phyloP scores from a whole-genome alignment of 768 basidiomycete species.

The Suillus brevipes region DNA sequence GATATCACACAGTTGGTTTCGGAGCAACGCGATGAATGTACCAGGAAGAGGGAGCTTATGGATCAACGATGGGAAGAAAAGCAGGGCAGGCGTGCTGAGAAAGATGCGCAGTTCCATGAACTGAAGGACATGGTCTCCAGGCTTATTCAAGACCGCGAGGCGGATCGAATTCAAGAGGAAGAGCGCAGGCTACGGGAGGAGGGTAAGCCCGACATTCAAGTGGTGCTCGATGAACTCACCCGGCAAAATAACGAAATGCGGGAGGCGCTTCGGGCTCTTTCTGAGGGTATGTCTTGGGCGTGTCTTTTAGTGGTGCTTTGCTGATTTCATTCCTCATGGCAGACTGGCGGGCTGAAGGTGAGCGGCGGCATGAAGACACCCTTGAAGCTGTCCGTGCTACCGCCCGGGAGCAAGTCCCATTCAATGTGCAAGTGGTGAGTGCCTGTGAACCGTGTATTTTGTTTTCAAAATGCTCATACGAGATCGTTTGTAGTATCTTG shows the following conservation, averaged over 20 bases:
- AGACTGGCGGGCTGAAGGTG: conserved; percentile 72
- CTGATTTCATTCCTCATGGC: conserved; percentile 6
- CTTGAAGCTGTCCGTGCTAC: conserved; percentile 68
- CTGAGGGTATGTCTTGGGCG: conserved; percentile 47
- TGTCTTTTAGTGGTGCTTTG: conserved; percentile 3
- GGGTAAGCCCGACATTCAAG: conserved; percentile 62
- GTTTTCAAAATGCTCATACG: conserved; percentile 11
- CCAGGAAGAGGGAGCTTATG: conserved; percentile 57
- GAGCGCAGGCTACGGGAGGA: conserved; percentile 55
- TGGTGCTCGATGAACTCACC: conserved; percentile 57
- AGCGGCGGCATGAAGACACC: conserved; percentile 64
- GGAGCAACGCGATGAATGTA: conserved; percentile 59
- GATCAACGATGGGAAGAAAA: conserved; percentile 70
- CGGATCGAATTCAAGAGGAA: conserved; percentile 49
- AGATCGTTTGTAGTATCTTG: conserved; percentile 58
- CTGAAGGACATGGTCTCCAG: conserved; percentile 62
- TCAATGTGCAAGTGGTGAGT: conserved; percentile 80
- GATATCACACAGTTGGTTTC: conserved; percentile 77
- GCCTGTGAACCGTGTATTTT: neutral
- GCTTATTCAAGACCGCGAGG: conserved; percentile 56
- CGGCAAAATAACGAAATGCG: conserved; percentile 61
- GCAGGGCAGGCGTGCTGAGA: conserved; percentile 52
- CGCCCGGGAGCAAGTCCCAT: conserved; percentile 74
- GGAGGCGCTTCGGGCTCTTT: conserved; percentile 53
- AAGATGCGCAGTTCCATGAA: conserved; percentile 57